Conservation (phyloP, 2,329 filamentous ascomycete species). For the Colletotrichum sp. region DNA sequence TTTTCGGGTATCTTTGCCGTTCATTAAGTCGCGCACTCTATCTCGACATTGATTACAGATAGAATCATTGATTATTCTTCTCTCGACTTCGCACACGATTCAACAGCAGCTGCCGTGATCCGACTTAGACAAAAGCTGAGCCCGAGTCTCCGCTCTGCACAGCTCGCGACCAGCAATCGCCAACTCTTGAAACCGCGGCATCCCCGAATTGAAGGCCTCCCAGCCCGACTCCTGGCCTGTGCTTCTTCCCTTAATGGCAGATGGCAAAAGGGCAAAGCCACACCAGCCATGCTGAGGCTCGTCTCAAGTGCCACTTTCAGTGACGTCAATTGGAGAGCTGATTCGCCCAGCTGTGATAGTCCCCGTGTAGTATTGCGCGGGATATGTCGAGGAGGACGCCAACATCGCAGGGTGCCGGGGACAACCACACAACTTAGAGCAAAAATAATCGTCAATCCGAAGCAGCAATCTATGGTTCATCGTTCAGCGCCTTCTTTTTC, state of each 20-base stretch:
- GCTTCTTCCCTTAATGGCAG: not conserved
- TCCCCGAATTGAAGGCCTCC: not conserved
- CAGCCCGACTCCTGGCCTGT: not conserved
- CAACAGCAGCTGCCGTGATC: not conserved
- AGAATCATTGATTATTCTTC: not conserved
- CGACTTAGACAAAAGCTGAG: not conserved
- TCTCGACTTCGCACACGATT: not conserved
- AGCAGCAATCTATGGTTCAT: not conserved
- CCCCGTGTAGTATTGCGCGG: not conserved
- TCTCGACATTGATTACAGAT: not conserved
- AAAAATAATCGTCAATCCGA: not conserved
- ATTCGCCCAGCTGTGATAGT: not conserved
- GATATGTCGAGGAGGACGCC: not conserved
- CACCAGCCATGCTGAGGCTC: not conserved
- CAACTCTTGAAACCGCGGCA: not conserved
- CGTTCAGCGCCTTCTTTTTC: not conserved
- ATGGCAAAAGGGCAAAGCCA: not conserved
- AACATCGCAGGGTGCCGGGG: not conserved
- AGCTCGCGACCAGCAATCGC: not conserved
- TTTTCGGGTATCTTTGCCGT: not conserved
- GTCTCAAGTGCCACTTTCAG: not conserved
- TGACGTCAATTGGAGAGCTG: not conserved
- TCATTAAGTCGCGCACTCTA: not conserved
- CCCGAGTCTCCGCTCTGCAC: not conserved
- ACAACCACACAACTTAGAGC: not conserved